Evolutionary conservation across 1,284 basidiomycete species (phyloP), one percentile per base, ranked within the genome.

Genomic region (Rhodotorula sp.): DNA sequence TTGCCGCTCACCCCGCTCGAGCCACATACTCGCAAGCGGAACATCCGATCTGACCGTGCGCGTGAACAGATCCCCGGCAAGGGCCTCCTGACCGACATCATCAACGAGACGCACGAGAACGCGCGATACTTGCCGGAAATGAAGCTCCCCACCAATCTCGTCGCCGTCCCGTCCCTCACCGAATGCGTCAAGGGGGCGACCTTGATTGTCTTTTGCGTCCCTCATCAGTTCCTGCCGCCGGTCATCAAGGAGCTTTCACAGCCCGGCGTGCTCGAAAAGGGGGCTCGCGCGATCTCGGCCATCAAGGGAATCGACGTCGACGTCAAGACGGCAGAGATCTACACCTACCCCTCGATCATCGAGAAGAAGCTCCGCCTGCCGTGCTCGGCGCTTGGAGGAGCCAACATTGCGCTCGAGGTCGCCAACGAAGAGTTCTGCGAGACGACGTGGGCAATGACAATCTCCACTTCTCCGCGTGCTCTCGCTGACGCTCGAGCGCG

Each of bases 381-480:
- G 6, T 84, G 83, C 75, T 83, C 82, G 1, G 85, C 85, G 4
- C 77, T 86, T 8, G 83, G 81, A 49, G 85, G 85, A 9, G 85
- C 85, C 39, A 86, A 86, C 79, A 86, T 86, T 57, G 85, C 85
- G 30, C 82, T 85, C 65, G 85, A 86, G 80, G 84, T 84, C 36
- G 83, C 84, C 6, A 80, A 78, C 62, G 83, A 82, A 70, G 79
- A 81, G 72, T 84, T 84, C 73, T 82, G 81, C 52, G 85, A 86
- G 78, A 86, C 85, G 3, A 86, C 85, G 6, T 70, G 47, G n/a
- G 68, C n/a, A 17, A n/a, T 27, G 57, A 20, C 8, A 20, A 19
- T 30, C 22, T 29, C 47, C 36, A 22, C 11, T 11, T 10, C 9
- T 9, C 22, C 4, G 29, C 30, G 2, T 29, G 13, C 20, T 15